phyloP scores from a whole-genome alignment of 78 protist species.

The Thecamonas trahens region DNA sequence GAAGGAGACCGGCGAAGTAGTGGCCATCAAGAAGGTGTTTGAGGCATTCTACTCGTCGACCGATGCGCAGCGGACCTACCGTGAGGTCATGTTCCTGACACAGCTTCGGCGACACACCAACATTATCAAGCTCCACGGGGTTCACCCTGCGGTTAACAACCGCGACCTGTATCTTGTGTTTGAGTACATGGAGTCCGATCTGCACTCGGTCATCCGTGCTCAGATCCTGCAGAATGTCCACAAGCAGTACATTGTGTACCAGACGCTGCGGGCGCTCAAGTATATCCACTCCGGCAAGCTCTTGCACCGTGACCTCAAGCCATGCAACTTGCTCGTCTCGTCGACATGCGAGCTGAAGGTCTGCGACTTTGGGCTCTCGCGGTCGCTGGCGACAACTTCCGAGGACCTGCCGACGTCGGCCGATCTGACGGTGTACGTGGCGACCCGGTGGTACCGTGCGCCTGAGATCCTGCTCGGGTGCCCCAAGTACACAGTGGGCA shows the following conservation, averaged over 20 bases:
- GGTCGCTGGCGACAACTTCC: too few relatives aligned
- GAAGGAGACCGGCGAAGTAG: background rate
- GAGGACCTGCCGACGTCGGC: too few relatives aligned
- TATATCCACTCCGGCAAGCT: constrained; percentile 87
- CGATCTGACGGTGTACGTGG: constrained; percentile 97
- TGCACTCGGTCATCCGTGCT: constrained; percentile 95
- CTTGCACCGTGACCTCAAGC: constrained; percentile 92
- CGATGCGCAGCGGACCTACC: constrained; percentile 11
- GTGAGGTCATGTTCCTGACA: constrained; percentile 33
- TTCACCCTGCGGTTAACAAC: constrained; percentile 90
- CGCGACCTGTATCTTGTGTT: constrained; percentile 94
- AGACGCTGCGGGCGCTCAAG: constrained; percentile 83
- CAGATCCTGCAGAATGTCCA: constrained; percentile 92
- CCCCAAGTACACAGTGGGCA: too few relatives aligned
- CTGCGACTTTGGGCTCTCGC: constrained; percentile 84
- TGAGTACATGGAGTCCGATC: constrained; percentile 92
- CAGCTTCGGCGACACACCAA: constrained; percentile 27
- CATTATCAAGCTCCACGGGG: background rate
- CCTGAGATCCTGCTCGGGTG: constrained; percentile 94
- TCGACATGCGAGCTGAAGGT: constrained; percentile 86
- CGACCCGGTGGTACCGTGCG: constrained; percentile 92
- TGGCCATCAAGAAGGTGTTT: constrained; percentile 34
- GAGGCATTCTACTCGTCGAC: constrained; percentile 6
- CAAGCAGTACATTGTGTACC: constrained; percentile 87
- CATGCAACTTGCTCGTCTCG: constrained; percentile 89